Evolutionary conservation across 768 basidiomycete genomes (phyloP).

Genomic region (Mycena epipterygia): DNA sequence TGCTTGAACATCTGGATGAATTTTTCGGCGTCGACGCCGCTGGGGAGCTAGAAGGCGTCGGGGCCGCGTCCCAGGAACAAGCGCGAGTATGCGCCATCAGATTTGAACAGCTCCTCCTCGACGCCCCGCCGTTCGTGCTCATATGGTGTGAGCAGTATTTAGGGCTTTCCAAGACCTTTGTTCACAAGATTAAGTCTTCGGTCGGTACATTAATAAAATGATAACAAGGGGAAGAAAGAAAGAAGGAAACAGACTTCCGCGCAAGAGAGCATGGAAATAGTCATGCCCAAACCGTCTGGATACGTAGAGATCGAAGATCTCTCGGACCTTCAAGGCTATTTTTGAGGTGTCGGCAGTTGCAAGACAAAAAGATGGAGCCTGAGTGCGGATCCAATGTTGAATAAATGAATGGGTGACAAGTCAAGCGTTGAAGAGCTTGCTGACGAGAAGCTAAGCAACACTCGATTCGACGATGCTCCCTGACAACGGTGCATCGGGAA

Average conservation of each 20-base stretch:
- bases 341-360: no score
- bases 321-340: no score
- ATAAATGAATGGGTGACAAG: no score
- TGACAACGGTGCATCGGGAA: no score
- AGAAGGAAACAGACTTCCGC: slow-evolving; percentile 26
- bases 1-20: slow-evolving; percentile 39
- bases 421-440: no score
- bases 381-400: no score
- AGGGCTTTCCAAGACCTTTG: slow-evolving; percentile 34
- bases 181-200: slow-evolving; percentile 34
- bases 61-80: slow-evolving; percentile 48
- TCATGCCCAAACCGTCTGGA: slow-evolving; percentile 56
- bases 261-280: slow-evolving; percentile 41
- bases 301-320: no score
- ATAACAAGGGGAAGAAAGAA: no score
- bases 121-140: slow-evolving; percentile 54
- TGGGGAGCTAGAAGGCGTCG: slow-evolving; percentile 32
- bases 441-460: no score
- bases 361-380: no score
- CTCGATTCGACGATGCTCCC: no score
- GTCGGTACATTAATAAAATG: not conserved
- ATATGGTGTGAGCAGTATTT: slow-evolving; percentile 44
- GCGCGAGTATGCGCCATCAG: slow-evolving; percentile 54
- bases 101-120: slow-evolving; percentile 57
- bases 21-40: slow-evolving; percentile 33